A percentile compares a stretch with the other conserved stretches of the same genome.
Evolutionary conservation across 345 rosid genomes (phyloP).

Genomic region (Xanthoceras sorbifolium): DNA sequence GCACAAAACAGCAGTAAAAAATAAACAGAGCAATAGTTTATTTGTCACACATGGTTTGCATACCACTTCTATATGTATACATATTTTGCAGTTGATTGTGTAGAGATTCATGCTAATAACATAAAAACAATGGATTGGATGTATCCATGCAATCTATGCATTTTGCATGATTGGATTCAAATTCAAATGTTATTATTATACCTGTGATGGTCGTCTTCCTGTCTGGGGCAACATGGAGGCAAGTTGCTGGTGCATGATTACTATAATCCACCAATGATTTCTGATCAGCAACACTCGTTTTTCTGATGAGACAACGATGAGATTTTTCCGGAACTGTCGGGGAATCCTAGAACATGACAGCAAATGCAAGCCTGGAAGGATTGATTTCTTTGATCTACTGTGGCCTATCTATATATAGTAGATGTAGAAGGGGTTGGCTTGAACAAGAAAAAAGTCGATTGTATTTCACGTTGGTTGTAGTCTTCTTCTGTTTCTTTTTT

Average conservation of each 20-base stretch:
- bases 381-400: not conserved
- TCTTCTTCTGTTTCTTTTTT: no score
- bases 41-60: no score
- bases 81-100: no score
- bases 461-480: not conserved
- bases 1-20: no score
- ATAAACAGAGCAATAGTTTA: no score
- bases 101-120: no score
- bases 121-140: no score
- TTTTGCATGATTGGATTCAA: not conserved
- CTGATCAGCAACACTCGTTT: no score
- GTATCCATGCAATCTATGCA: no score
- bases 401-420: not conserved
- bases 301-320: no score
- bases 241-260: not conserved
- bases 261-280: not conserved
- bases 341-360: constrained; percentile 8
- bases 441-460: no score
- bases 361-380: constrained; percentile 7
- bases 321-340: not conserved
- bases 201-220: not conserved
- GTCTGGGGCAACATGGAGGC: not conserved
- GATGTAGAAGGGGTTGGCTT: not conserved
- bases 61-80: no score
- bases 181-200: not conserved